These are phyloP conservation scores for Kewa caespitosa DNA, from an alignment of 179 eudicot genomes.

Conservation along the genomic window DNA sequence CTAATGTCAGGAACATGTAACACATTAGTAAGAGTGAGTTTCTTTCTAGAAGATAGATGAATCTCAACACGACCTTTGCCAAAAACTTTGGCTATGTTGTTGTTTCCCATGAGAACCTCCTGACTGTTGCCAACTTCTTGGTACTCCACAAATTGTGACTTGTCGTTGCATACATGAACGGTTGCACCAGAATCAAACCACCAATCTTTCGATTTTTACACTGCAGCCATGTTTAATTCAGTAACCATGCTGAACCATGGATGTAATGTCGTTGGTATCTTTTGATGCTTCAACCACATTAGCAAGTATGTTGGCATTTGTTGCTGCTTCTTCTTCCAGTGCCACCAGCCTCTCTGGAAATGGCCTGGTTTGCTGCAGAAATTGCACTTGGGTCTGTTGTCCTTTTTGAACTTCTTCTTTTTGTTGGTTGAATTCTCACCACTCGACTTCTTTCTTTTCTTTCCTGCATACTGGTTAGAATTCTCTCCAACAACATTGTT, in stretches of 20 bases:
- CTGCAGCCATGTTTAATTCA: neutral
- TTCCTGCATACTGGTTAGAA: neutral
- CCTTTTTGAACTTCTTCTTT: neutral
- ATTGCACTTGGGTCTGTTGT: neutral
- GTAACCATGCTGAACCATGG: conserved; percentile 7
- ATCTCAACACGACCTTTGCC: neutral
- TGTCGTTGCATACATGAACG: conserved; percentile 7
- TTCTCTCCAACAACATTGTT: neutral
- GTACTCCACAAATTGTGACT: neutral
- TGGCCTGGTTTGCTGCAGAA: neutral
- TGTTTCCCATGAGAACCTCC: neutral
- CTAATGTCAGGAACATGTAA: conserved; percentile 10
- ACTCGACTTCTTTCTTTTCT: no score
- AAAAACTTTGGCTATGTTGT: neutral
- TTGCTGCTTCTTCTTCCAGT: neutral
- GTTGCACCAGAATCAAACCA: conserved; percentile 9
- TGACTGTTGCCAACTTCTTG: neutral
- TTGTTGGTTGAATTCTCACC: neutral
- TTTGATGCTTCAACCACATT: neutral
- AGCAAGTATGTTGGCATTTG: neutral
- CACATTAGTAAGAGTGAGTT: neutral
- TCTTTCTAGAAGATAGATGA: conserved; percentile 5
- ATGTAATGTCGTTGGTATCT: neutral
- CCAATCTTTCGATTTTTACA: neutral
- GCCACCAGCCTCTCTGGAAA: neutral